Evolutionary conservation across 805 yeast species (phyloP).

Genomic region (Yarrowia osloensis): DNA sequence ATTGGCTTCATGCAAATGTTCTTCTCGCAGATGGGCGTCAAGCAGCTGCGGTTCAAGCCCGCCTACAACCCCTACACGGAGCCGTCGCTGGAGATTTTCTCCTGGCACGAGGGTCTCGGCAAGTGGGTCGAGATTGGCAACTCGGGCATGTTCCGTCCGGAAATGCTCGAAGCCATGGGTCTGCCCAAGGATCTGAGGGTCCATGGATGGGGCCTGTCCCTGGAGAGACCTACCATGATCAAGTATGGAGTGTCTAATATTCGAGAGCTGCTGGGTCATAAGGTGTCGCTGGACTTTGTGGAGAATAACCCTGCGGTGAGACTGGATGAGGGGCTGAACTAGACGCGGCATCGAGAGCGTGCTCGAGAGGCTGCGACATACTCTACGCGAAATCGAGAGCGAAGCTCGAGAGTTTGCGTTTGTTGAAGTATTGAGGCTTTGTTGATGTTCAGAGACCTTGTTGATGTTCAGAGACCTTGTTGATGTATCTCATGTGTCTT

Average conservation of each 20-base stretch:
- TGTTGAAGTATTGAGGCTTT: no score
- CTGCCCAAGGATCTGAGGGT: constrained; percentile 92
- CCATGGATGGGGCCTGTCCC: constrained; percentile 94
- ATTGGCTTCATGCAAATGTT: constrained; percentile 98
- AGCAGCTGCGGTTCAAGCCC: constrained; percentile 93
- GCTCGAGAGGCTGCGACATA: no score
- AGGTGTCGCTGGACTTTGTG: constrained; percentile 90
- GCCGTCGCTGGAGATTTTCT: constrained; percentile 96
- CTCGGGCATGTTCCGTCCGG: constrained; percentile 99
- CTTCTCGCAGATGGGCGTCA: constrained; percentile 96
- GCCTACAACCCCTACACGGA: constrained; percentile 99
- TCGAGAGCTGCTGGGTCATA: constrained; percentile 95
- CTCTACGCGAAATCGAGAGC: no score
- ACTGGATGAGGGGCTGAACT: constrained; percentile 68
- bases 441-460: no score
- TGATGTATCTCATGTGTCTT: no score
- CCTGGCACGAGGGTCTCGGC: constrained; percentile 90
- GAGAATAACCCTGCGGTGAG: constrained; percentile 98
- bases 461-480: no score
- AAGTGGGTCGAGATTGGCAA: constrained; percentile 99
- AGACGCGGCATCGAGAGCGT: neutral
- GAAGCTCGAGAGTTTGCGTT: no score
- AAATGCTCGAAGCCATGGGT: constrained; percentile 98
- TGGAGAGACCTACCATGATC: constrained; percentile 99
- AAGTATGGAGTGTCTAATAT: constrained; percentile 94